These are phyloP conservation scores for Aegilops bicornis DNA, from an alignment of 176 grass and related monocot genomes.

Conservation along the genomic window DNA sequence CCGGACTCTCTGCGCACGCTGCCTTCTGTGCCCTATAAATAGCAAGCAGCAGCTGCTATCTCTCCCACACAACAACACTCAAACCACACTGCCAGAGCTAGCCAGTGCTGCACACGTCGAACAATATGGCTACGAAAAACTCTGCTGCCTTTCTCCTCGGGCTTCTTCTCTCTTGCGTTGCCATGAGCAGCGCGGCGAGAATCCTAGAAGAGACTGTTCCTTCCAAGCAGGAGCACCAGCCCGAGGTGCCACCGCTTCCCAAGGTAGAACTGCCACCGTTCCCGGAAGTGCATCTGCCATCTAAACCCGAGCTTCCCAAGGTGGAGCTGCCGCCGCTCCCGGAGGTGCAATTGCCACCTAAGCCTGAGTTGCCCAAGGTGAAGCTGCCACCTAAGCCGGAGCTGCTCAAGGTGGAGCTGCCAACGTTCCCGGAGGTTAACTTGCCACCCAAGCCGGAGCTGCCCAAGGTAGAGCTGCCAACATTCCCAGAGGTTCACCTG, in stretches of 20 bases:
- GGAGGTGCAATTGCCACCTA: neutral
- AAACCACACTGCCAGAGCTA: neutral
- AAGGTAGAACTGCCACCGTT: constrained; percentile 12
- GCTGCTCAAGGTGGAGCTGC: constrained; percentile 10
- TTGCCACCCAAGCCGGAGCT: neutral
- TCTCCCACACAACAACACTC: neutral
- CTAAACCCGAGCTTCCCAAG: neutral
- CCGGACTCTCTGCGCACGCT: neutral
- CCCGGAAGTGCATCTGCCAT: neutral
- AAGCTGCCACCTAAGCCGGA: neutral
- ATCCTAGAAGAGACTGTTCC: neutral
- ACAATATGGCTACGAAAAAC: neutral
- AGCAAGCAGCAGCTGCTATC: neutral
- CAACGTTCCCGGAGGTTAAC: neutral
- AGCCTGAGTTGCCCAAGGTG: neutral
- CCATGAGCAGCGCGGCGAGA: neutral
- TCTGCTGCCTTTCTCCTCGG: neutral
- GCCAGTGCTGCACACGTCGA: neutral
- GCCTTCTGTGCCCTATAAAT: neutral
- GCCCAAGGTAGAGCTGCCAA: neutral
- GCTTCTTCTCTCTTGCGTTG: constrained; percentile 1
- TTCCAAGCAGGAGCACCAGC: neutral
- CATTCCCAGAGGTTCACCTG: no score
- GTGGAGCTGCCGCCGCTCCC: neutral
- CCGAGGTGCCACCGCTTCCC: constrained; percentile 22